These are phyloP conservation scores for Mycena floridula DNA, from an alignment of 768 basidiomycete genomes.

Conservation along the genomic window DNA sequence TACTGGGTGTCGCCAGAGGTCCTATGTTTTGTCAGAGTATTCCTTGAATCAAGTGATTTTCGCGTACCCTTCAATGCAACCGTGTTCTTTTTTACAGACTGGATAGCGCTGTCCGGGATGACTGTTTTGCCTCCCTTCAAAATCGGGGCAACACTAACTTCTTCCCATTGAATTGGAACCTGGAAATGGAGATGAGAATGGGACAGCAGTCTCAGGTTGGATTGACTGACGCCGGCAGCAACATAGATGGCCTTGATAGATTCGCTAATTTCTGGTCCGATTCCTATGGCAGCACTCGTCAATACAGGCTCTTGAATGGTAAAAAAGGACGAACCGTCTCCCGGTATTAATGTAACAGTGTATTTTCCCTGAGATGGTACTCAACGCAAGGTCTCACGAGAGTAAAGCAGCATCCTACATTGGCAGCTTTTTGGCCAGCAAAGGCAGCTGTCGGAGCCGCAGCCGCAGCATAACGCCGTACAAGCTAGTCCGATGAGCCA, in stretches of 20 bases:
- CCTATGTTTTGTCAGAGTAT: slow-evolving; percentile 34
- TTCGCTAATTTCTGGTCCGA: slow-evolving; percentile 98
- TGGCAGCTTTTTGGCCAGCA: slow-evolving; percentile 81
- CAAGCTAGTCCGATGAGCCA: too few species aligned
- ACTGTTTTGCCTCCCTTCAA: slow-evolving; percentile 94
- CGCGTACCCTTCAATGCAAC: slow-evolving; percentile 89
- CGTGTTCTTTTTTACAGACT: slow-evolving; percentile 92
- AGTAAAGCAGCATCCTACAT: slow-evolving; percentile 39
- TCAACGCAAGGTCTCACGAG: background rate
- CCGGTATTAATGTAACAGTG: slow-evolving; percentile 92
- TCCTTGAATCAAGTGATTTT: background rate
- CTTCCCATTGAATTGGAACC: slow-evolving; percentile 99
- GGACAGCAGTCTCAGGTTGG: slow-evolving; percentile 4
- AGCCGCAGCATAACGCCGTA: slow-evolving; percentile 65
- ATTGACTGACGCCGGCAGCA: slow-evolving; percentile 64
- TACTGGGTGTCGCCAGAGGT: slow-evolving; percentile 95
- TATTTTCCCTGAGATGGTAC: slow-evolving; percentile 77
- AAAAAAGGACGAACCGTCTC: slow-evolving; percentile 67
- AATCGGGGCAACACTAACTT: slow-evolving; percentile 93
- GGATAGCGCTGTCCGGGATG: slow-evolving; percentile 89
- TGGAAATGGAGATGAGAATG: slow-evolving; percentile 22
- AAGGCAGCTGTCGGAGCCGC: slow-evolving; percentile 82
- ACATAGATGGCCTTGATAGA: slow-evolving; percentile 91
- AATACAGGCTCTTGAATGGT: slow-evolving; percentile 6
- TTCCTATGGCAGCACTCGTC: too few species aligned